Percentiles rank a stretch among this genome's conserved stretches.
These are phyloP conservation scores for Dendrothele bispora DNA, from an alignment of 768 basidiomycete species.

Conservation along the genomic window DNA sequence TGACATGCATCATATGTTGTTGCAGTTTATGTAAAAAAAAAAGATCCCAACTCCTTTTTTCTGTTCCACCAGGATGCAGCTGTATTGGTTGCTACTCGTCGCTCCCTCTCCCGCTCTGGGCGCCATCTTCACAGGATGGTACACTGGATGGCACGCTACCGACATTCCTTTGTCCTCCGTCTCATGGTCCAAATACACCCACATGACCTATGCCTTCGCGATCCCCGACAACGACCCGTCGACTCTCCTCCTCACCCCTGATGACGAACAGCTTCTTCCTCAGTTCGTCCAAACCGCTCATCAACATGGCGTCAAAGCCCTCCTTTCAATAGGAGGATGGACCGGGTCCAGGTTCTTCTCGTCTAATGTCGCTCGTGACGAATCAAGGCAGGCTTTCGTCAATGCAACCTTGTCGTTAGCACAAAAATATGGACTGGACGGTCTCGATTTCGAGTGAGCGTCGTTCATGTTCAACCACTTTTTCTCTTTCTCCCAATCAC, in stretches of 20 bases:
- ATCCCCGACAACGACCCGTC: constrained; percentile 45
- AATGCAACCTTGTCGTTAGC: constrained; percentile 53
- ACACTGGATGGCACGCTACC: constrained; percentile 44
- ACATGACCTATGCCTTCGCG: constrained; percentile 64
- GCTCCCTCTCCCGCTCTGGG: no score
- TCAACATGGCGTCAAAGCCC: constrained; percentile 50
- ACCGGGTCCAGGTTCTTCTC: constrained; percentile 65
- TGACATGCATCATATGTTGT: no score
- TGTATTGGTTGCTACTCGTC: no score
- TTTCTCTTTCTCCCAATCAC: not conserved
- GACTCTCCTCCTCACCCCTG: constrained; percentile 35
- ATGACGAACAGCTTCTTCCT: constrained; percentile 48
- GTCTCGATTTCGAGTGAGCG: constrained; percentile 47
- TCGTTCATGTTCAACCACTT: not conserved
- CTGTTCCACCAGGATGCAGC: no score
- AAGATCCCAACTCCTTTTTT: no score
- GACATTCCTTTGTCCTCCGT: constrained; percentile 43
- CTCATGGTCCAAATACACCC: constrained; percentile 53
- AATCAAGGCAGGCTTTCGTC: constrained; percentile 65
- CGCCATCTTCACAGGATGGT: constrained; percentile 44
- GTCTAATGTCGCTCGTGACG: constrained; percentile 50
- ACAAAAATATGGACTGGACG: constrained; percentile 51
- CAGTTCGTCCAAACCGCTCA: constrained; percentile 54
- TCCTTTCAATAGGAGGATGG: constrained; percentile 73
- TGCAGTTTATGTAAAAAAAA: no score